A percentile compares a stretch with the other conserved stretches of the same genome.
These are phyloP conservation scores for Leccinellum rugosiceps DNA, from an alignment of 768 basidiomycete genomes.

Conservation along the genomic window DNA sequence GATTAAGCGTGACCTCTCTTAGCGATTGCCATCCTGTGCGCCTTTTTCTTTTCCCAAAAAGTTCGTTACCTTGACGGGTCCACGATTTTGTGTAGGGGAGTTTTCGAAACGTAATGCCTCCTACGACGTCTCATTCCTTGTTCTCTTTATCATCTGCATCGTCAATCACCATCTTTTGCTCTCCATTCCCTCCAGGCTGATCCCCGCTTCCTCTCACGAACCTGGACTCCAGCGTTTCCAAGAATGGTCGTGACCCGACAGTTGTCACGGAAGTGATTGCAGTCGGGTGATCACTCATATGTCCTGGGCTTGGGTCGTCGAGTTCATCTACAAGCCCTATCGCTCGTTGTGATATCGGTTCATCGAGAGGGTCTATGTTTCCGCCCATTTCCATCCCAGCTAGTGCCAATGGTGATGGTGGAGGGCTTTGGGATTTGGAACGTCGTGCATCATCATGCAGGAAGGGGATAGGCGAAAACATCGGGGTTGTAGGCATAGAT, in stretches of 20 bases:
- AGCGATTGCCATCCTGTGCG: constrained; percentile 11
- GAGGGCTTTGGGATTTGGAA: constrained; percentile 76
- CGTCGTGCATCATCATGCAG: constrained; percentile 79
- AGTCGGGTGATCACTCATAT: constrained; percentile 78
- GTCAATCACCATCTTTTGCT: constrained; percentile 39
- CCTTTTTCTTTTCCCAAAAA: neutral
- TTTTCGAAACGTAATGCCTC: neutral
- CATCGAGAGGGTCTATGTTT: constrained; percentile 36
- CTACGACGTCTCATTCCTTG: constrained; percentile 51
- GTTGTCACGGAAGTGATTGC: constrained; percentile 66
- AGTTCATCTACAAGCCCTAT: constrained; percentile 83
- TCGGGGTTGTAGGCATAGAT: constrained; percentile 68
- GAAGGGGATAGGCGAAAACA: constrained; percentile 88
- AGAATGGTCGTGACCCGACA: constrained; percentile 42
- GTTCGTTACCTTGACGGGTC: neutral
- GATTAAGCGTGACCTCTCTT: constrained; percentile 63
- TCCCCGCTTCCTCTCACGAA: constrained; percentile 53
- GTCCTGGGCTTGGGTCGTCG: constrained; percentile 81
- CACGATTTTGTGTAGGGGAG: neutral
- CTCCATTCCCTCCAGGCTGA: constrained; percentile 23
- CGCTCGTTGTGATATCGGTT: constrained; percentile 41
- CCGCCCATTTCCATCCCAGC: constrained; percentile 34
- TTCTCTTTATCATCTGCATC: constrained; percentile 51
- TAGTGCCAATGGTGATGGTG: constrained; percentile 68
- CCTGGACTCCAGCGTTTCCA: constrained; percentile 56